Evolutionary conservation across 192 early-diverging fungal species (phyloP).

Genomic region (Diversispora eburnea): DNA sequence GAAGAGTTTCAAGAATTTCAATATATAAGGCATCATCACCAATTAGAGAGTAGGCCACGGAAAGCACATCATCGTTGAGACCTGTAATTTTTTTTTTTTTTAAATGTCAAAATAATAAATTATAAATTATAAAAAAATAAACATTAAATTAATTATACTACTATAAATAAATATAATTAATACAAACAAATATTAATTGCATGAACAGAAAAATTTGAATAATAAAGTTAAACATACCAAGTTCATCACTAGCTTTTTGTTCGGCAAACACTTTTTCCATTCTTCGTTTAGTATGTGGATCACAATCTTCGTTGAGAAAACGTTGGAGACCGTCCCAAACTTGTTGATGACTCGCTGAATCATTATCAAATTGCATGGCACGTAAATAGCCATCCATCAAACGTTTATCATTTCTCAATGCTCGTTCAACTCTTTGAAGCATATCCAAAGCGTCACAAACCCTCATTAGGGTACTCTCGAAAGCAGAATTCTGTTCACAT

Average conservation of each 20-base stretch:
- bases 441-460: constrained; percentile 24
- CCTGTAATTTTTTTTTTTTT: constrained; percentile 29
- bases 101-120: no score
- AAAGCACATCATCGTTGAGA: constrained; percentile 30
- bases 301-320: constrained; percentile 36
- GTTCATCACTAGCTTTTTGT: constrained; percentile 37
- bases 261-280: constrained; percentile 44
- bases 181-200: no score
- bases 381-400: constrained; percentile 36
- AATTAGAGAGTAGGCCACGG: constrained; percentile 32
- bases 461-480: constrained; percentile 19
- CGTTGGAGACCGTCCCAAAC: constrained; percentile 42
- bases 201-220: not conserved
- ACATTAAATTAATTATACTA: no score
- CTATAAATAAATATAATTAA: no score
- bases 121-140: no score
- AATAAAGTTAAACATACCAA: constrained; percentile 31
- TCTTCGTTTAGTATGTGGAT: constrained; percentile 25
- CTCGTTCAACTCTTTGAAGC: constrained; percentile 34
- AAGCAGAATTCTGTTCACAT: constrained; percentile 29
- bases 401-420: constrained; percentile 33
- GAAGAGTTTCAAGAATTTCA: constrained; percentile 39
- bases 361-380: constrained; percentile 43
- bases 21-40: constrained; percentile 41
- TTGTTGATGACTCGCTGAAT: constrained; percentile 40